Base-by-base conservation (phyloP, 2,329 filamentous ascomycete species). In the Aspergillus eucalypticola region DNA sequence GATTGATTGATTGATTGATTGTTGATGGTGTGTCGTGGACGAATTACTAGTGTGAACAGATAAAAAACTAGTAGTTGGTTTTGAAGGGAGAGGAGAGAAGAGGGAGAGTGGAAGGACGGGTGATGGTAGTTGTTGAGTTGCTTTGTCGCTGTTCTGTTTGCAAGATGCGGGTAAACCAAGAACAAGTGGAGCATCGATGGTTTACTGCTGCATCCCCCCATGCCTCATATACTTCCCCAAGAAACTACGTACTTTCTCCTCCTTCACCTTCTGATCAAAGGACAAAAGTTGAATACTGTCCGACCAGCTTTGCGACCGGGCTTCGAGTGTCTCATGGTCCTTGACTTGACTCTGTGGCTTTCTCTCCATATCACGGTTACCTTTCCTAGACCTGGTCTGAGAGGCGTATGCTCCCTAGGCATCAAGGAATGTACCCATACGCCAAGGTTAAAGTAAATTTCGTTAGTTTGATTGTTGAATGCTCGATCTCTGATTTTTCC, bases 141-240 rank as follows among this genome's bases (percentile, higher is more conserved):
- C 10, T 35, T 35, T 35, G 32, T 35, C 32, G 32, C 32, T 35
- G 32, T 32, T 32, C 25, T 32, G 29, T 35, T 35, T 44, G 41
- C 8, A 44, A 54, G 17, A 32, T 48, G 21, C 27, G 49, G 52
- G 48, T 23, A 54, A 38, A 35, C 25, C 57, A 15, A 29, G 39
- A 51, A 15, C 8, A 19, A 35, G 56, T 58, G 58, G 58, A 60
- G 44, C 58, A 39, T 35, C 19, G 29, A 32, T 11, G 29, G 29
- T 32, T 32, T 32, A 51, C 51, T 49, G 23, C 54, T 48, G 51
- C 51, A 50, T 19, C 41, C 25, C 25, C 23, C 23, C 21, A 15
- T 15, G 19, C 10, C 44, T 49, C 44, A 49, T 35, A 52, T 52
- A 52, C 49, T 52, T 41, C 3, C 35, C n/a, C 19, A 35, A 35